Evolutionary conservation across 441 rosid genomes (phyloP).

Genomic region (Kokia cookei): DNA sequence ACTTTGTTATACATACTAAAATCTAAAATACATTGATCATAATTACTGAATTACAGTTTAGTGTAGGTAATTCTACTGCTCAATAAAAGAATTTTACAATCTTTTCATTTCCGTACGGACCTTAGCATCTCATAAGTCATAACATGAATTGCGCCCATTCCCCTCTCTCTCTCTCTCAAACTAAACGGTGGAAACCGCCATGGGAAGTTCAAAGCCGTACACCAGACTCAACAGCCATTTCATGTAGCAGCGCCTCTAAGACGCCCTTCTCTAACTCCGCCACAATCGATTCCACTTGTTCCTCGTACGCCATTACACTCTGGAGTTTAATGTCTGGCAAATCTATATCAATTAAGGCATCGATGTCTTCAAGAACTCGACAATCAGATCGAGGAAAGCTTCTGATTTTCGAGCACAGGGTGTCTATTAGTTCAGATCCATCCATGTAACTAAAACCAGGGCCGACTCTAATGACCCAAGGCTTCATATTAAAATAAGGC

Average conservation of each 20-base stretch:
- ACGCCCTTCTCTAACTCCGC: conserved; percentile 57
- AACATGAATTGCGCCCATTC: too few relatives aligned
- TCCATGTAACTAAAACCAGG: conserved; percentile 5
- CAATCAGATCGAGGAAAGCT: conserved; percentile 55
- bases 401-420: conserved; percentile 29
- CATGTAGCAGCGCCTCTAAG: conserved; percentile 45
- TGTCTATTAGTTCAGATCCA: conserved; percentile 43
- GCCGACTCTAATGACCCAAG: conserved; percentile 24
- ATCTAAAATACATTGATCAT: too few relatives aligned
- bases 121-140: too few relatives aligned
- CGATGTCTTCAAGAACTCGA: conserved; percentile 70
- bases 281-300: conserved; percentile 60
- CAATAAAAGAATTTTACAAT: neutral
- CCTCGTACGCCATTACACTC: conserved; percentile 31
- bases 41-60: neutral
- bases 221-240: conserved; percentile 38
- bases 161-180: conserved; percentile 13
- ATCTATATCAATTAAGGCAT: conserved; percentile 54
- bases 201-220: neutral
- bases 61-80: neutral
- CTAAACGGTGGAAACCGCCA: neutral
- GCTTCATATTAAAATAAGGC: conserved; percentile 43
- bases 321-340: conserved; percentile 27
- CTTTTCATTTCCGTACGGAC: neutral
- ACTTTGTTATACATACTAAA: too few relatives aligned